Base-by-base conservation (phyloP, 2,329 filamentous ascomycete genomes). In the Fusarium drepaniforme region DNA sequence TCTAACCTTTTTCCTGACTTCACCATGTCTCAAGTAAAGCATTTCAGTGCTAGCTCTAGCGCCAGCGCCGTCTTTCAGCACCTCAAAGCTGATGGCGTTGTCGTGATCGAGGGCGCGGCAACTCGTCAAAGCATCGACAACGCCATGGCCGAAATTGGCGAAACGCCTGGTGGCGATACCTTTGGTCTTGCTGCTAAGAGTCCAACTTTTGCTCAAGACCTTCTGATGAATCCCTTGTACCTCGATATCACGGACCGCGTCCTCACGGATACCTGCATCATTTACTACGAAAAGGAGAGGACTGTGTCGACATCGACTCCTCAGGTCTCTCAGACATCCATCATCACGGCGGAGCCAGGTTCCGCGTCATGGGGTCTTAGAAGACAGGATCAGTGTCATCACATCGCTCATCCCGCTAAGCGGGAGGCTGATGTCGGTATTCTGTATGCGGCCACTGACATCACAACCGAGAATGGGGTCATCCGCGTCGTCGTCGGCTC, bases 111-210 rank as follows among this genome's bases (percentile, higher is more conserved):
- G 33, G 42, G 30, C 6, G 42, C 35, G 5, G 57, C 64, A 6
- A 61, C 40, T 18, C 30, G 30, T 21, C 13, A 61, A 53, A 53
- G 13, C 3, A 33, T 66, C 12, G 64, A 66, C n/a, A 11, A 23
- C 8, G 8, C 21, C 23, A 21, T 53, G 12, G 12, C 5, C 7
- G 64, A 66, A 16, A 23, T 66, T 28, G 64, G 56, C 25, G 25
- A 30, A 12, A 44, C 33, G 0, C 7, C 33, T 18, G 35, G 18
- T 5, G 64, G 57, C 4, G 11, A 37, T 8, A 56, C 28, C 30
- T 66, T 42, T 37, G 49, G 33, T 7, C 66, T 67, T 13, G 66
- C 66, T 15, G 49, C 37, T 30, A 63, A 53, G 35, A 67, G 66
- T 25, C 21, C 28, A 13, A 67, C 59, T 9, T 64, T 67, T 25